Base-by-base conservation (phyloP, 148 eudicot species). In the Tetragonia tetragonoides region DNA sequence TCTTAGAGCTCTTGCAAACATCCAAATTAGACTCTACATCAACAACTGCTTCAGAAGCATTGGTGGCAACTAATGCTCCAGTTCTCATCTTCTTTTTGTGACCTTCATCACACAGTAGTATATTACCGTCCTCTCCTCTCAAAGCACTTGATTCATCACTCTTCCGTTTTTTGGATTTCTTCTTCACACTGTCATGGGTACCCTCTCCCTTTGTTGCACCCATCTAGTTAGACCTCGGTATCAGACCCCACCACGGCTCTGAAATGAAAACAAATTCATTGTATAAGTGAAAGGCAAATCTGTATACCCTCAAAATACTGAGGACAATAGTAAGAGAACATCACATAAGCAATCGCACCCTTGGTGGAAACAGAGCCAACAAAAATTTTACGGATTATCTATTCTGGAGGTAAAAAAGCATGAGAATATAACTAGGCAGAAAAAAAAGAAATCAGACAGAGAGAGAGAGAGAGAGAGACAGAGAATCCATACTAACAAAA, bases 121-220 rank as follows among this genome's bases (percentile, higher is more conserved):
- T 5, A n/a, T 18, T 16, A 39, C 38, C 28, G 46, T 46, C 77
- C 28, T 81, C 80, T 66, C 42, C 80, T 63, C 66, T 61, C 64
- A n/a, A 34, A 59, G 10, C 68, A 53, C 7, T 40, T 21, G 28
- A 11, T 47, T 72, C 71, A 10, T 17, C 41, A 2, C 40, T 64
- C 65, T 78, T 78, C 57, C 78, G 44, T 62, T 82, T 82, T 72
- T 78, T 78, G 56, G 71, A 70, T 68, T 68, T 74, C 78, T 61
- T 73, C 73, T 73, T 44, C 63, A 38, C 54, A 44, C 70, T 4
- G 11, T 41, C 41, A 49, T 20, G 21, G 20, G 10, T 70, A 51
- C 64, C 66, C 1, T 24, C 77, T 14, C 67, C 74, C 6, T 17
- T 71, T 56, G 10, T 57, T 17, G 17, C 44, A 73, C 34, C 75